These are phyloP conservation scores for Globisporangium emineosum DNA, from an alignment of 352 stramenopile genomes.

Conservation along the genomic window DNA sequence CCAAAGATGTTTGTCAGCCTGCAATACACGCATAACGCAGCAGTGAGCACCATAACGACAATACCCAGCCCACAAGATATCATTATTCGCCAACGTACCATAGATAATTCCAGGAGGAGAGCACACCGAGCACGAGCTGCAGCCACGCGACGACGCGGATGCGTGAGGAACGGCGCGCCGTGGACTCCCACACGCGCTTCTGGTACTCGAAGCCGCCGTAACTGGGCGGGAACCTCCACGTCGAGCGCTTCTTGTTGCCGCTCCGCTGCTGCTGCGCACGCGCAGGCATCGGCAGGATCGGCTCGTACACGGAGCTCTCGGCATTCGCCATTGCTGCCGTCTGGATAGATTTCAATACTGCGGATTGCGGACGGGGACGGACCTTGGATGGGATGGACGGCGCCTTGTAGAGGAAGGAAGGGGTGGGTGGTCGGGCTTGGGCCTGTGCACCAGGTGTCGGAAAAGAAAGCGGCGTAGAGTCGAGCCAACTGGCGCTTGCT, in stretches of 20 bases:
- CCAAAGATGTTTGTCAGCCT: slow-evolving; percentile 75
- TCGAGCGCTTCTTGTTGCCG: not conserved
- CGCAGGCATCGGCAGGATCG: slow-evolving; percentile 9
- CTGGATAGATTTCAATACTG: not conserved
- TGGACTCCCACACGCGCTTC: slow-evolving; percentile 69
- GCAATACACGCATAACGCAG: not conserved
- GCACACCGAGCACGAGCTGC: slow-evolving; percentile 56
- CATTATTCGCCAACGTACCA: slow-evolving; percentile 32
- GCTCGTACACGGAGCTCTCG: slow-evolving; percentile 11
- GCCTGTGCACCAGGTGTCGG: slow-evolving; percentile 12
- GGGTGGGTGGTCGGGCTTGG: not conserved
- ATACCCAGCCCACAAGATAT: not conserved
- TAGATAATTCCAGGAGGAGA: slow-evolving; percentile 67
- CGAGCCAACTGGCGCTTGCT: not conserved
- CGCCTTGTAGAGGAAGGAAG: not conserved
- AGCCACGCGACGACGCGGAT: slow-evolving; percentile 59
- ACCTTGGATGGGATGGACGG: not conserved
- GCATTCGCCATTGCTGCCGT: slow-evolving; percentile 1
- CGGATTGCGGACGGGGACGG: not conserved
- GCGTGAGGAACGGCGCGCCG: slow-evolving; percentile 55
- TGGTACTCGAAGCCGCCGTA: slow-evolving; percentile 81
- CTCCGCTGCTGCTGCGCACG: slow-evolving; percentile 1
- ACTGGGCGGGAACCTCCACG: not conserved
- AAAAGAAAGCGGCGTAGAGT: slow-evolving; percentile 10
- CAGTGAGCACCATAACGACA: not conserved